Base-by-base conservation (phyloP, 2,329 filamentous ascomycete species). In the Talaromyces rugulosus region DNA sequence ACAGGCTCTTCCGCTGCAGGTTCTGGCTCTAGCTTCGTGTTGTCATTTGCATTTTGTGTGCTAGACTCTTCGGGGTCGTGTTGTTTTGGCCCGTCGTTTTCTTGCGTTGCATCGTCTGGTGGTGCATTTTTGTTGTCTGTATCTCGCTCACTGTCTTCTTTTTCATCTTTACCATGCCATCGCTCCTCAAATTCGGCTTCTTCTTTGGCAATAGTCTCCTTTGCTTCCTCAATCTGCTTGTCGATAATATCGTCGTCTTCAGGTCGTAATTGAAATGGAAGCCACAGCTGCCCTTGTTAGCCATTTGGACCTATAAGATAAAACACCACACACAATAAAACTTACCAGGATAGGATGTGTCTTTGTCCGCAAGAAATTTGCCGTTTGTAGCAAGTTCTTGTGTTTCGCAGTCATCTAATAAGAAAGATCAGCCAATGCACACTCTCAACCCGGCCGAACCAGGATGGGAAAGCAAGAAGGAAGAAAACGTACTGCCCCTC, bases 361-460 rank as follows among this genome's bases (percentile, higher is more conserved):
- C 67, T 80, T 86, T 4, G 94, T 97, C 66, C 82, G 82, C 56
- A 97, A 78, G 70, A 88, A 94, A 60, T 85, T 84, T 33, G 94
- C 92, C 76, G 82, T 84, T 30, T 87, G 83, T 52, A 90, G 79
- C 77, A 92, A 79, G 70, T 90, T 91, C 58, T 82, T 78, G 75
- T 97, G 93, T 60, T 87, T 86, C 55, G 87, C 84, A 61, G 81
- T 83, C 89, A 96, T 90, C 90, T 94, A 63, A 33, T 44, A 4
- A 36, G 34, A 28, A 52, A 52, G 44, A 36, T 33, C 18, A 52
- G 61, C 23, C 42, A n/a, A 2, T 55, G n/a, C 50, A 50, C 40
- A 50, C 40, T 16, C 7, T 5, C 14, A 7, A 30, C 2, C 23
- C 30, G n/a, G 0, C 18, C 6, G 4, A 27, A 5, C n/a, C 8